A percentile compares a stretch with the other conserved stretches of the same genome.
phyloP scores from a whole-genome alignment of 2,329 filamentous ascomycete species.

The Neurospora sp. region DNA sequence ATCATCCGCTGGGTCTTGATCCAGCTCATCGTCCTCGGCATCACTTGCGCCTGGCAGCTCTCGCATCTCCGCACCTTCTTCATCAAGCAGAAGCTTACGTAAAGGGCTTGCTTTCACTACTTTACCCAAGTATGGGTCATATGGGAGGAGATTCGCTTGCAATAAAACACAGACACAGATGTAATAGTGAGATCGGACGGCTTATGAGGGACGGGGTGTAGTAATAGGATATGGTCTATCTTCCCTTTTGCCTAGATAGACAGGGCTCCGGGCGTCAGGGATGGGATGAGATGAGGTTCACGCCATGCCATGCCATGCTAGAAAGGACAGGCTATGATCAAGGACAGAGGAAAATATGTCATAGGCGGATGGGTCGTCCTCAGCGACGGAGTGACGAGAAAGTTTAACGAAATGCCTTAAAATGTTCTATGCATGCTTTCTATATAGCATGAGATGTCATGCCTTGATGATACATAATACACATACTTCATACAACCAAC shows the following conservation, averaged over 20 bases:
- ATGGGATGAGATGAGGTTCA: background rate
- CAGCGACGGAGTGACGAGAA: background rate
- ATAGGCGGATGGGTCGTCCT: background rate
- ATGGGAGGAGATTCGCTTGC: background rate
- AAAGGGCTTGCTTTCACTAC: slow-evolving; percentile 20
- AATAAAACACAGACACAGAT: background rate
- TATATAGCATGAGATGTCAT: background rate
- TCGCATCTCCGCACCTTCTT: slow-evolving; percentile 95
- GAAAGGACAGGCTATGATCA: background rate
- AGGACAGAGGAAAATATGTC: background rate
- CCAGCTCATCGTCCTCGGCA: slow-evolving; percentile 72
- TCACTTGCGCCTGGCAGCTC: slow-evolving; percentile 93
- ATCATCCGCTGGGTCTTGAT: slow-evolving; percentile 92
- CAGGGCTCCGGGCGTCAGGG: background rate
- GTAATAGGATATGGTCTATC: background rate
- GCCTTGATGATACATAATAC: background rate
- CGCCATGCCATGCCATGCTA: background rate
- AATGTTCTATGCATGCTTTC: background rate
- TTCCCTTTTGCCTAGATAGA: background rate
- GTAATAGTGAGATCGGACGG: background rate
- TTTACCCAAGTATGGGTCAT: background rate
- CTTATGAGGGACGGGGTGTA: background rate
- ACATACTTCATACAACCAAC: background rate
- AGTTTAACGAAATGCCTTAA: background rate
- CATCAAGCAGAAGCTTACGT: slow-evolving; percentile 99